Percentiles rank a stretch among this genome's conserved stretches.
These are phyloP conservation scores for Populus ilicifolia DNA, from an alignment of 345 rosid genomes.

Conservation along the genomic window DNA sequence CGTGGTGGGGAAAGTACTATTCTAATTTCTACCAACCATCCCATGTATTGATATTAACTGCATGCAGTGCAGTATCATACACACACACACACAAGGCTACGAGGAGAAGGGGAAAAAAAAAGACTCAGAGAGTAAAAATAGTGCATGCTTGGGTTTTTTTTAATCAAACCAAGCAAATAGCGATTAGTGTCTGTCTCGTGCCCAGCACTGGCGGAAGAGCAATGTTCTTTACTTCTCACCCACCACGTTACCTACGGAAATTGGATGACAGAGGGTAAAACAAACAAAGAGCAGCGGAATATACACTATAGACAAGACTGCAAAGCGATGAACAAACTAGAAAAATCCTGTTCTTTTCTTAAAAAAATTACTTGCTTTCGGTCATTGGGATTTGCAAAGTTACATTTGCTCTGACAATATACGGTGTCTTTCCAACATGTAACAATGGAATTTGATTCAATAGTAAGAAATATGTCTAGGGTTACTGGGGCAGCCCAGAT, in stretches of 20 bases:
- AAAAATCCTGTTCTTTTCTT: not conserved
- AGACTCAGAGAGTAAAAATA: too few species aligned
- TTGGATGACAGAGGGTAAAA: not conserved
- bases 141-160: too few species aligned
- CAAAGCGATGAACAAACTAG: not conserved
- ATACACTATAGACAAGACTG: not conserved
- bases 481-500: too few species aligned
- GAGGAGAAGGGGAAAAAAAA: not conserved
- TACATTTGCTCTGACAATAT: not conserved
- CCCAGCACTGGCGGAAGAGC: too few species aligned
- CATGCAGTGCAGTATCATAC: not conserved
- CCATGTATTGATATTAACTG: not conserved
- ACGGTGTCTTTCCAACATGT: not conserved
- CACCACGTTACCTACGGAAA: not conserved
- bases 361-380: not conserved
- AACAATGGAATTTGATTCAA: slow-evolving; percentile 7
- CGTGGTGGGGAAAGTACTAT: not conserved
- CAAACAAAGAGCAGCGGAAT: not conserved
- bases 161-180: too few species aligned
- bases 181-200: too few species aligned
- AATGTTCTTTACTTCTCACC: not conserved
- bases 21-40: not conserved
- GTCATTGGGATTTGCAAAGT: not conserved
- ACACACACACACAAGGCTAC: rapidly evolving
- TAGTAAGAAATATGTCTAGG: too few species aligned